Evolutionary conservation across 495 filamentous ascomycete genomes (phyloP).

Genomic region (Pyrenopolyporus hunteri): DNA sequence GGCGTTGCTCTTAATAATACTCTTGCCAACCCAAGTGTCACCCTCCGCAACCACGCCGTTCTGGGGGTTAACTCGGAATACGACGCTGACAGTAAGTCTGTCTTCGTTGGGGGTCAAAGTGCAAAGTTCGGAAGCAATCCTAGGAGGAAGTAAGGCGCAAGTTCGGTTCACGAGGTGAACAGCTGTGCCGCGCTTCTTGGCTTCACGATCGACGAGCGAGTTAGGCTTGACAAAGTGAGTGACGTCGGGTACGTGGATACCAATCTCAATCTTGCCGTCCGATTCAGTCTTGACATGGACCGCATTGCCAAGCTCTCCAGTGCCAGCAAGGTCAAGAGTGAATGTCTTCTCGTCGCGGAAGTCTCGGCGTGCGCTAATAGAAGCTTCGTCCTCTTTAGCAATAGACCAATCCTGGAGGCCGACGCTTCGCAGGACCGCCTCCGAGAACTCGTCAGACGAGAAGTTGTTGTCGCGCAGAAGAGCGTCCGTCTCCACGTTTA

Average conservation of each 20-base stretch:
- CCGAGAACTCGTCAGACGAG: slow-evolving; percentile 94
- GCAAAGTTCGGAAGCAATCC: slow-evolving; percentile 83
- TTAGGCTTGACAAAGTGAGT: slow-evolving; percentile 96
- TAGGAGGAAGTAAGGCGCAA: slow-evolving; percentile 88
- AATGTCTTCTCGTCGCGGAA: slow-evolving; percentile 91
- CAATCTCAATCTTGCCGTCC: slow-evolving; percentile 89
- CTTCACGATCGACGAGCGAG: slow-evolving; percentile 95
- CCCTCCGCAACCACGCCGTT: slow-evolving; percentile 80
- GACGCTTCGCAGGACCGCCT: slow-evolving; percentile 91
- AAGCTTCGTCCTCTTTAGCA: slow-evolving; percentile 77
- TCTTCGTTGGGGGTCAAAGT: slow-evolving; percentile 85
- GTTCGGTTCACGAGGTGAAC: slow-evolving; percentile 91
- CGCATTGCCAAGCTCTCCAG: slow-evolving; percentile 86
- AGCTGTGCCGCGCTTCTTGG: slow-evolving; percentile 95
- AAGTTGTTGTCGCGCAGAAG: slow-evolving; percentile 98
- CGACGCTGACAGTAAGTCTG: slow-evolving; percentile 87
- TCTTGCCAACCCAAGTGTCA: slow-evolving; percentile 92
- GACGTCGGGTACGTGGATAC: slow-evolving; percentile 94
- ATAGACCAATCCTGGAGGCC: slow-evolving; percentile 91
- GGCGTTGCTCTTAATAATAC: slow-evolving; percentile 86
- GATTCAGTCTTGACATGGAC: slow-evolving; percentile 83
- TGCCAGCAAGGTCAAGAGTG: slow-evolving; percentile 85
- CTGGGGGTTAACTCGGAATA: slow-evolving; percentile 83
- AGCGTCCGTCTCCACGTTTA: slow-evolving; percentile 96
- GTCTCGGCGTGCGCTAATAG: slow-evolving; percentile 78